Evolutionary conservation across 1,284 basidiomycete genomes (phyloP), one percentile per base, ranked within the genome.

Genomic region (Mycena sp.): DNA sequence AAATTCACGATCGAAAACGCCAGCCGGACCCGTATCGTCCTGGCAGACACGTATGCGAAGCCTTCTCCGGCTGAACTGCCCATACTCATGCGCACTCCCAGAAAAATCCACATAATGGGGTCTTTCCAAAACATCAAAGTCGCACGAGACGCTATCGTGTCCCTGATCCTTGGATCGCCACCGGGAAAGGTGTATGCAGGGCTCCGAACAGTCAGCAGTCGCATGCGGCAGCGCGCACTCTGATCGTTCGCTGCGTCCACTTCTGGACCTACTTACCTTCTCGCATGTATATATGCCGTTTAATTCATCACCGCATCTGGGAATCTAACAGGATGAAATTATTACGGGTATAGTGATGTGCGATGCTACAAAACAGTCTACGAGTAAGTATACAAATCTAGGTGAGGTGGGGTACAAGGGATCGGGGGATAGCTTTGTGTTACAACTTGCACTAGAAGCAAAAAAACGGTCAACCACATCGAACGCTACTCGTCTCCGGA

Each of bases 1-100:
- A 95, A 98, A 74, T 99, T 98, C 78, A 97, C 97, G 0, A 99
- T 99, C 61, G 97, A 99, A 81, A 99, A 99, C 73, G 89, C 96
- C 2, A 96, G 92, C 71, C 87, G 97, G 63, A 99, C 97, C 23
- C 91, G 97, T 37, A 96, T 99, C 61, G 95, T 99, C 32, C 87
- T 99, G 41, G 97, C 97, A 23, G 97, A 99, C 76, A 97, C 95
- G 92, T 96, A 73, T 65, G 93, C 85, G 41, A n/a, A n/a, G n/a
- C n/a, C 44, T 57, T 45, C 26, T 66, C 26, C 61, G 12, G 60
- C 28, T 19, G 21, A 23, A 21, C 19, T 63, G 63, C 58, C 61
- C 53, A 51, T 59, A 26, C 28, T 67, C 30, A 53, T 38, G 12
- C 28, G 51, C 44, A 52, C 48, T 65, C 28, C 14, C 41, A 94